phyloP scores from a whole-genome alignment of 345 rosid species.

The Eucalyptus virginea region DNA sequence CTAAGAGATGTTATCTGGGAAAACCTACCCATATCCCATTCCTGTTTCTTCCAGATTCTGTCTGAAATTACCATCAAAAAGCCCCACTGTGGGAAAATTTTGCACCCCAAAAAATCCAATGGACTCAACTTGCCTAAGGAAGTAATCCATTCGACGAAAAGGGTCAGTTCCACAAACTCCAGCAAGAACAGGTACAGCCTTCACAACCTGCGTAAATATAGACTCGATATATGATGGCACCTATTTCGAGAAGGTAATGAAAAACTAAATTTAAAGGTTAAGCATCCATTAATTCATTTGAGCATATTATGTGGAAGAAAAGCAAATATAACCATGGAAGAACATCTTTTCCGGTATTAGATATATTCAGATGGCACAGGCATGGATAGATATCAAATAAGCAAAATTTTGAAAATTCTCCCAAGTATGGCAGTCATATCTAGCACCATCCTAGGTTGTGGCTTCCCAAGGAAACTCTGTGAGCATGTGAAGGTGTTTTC shows the following conservation, averaged over 20 bases:
- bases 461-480: neutral
- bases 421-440: neutral
- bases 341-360: neutral
- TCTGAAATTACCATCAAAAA: constrained; percentile 90
- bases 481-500: neutral
- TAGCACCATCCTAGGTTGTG: neutral
- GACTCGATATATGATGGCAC: neutral
- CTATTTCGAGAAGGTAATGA: neutral
- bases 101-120: constrained; percentile 87
- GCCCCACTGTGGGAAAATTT: constrained; percentile 96
- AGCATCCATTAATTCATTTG: neutral
- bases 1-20: neutral
- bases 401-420: neutral
- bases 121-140: constrained; percentile 79
- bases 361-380: neutral
- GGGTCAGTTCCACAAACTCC: constrained; percentile 97
- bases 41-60: constrained; percentile 96
- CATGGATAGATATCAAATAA: neutral
- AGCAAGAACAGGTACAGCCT: constrained; percentile 84
- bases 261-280: neutral
- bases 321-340: neutral
- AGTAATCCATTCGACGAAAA: constrained; percentile 78
- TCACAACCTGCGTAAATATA: constrained; percentile 41
- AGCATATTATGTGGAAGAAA: neutral
- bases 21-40: constrained; percentile 83